These are phyloP conservation scores for Phyllosticta ampelicida DNA, from an alignment of 2,329 filamentous ascomycete genomes.

Conservation along the genomic window DNA sequence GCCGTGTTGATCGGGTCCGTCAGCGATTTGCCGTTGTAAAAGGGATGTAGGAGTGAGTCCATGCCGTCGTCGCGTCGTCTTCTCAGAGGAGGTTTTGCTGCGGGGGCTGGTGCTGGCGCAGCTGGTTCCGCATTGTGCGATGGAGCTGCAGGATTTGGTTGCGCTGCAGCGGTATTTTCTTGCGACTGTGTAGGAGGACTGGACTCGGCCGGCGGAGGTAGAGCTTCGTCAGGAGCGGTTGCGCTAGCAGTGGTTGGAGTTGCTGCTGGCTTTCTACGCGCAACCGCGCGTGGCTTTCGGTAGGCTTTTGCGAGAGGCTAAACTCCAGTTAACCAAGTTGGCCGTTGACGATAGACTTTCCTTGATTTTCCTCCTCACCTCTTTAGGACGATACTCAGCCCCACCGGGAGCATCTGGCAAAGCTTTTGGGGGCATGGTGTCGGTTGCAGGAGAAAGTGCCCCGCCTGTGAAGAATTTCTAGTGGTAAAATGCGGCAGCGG, in stretches of 20 bases:
- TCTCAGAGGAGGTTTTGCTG: conserved; percentile 12
- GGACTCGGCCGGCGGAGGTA: not conserved
- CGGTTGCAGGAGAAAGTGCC: not conserved
- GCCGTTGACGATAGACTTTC: not conserved
- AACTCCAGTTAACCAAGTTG: not conserved
- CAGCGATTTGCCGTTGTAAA: conserved; percentile 57
- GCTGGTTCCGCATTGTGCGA: not conserved
- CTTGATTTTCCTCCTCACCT: not conserved
- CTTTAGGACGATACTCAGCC: not conserved
- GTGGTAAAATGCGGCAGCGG: not conserved
- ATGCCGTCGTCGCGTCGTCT: conserved; percentile 38
- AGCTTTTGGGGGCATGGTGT: conserved; percentile 9
- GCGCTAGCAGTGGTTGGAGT: not conserved
- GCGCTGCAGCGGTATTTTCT: not conserved
- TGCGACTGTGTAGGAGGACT: not conserved
- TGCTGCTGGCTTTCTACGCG: conserved; percentile 7
- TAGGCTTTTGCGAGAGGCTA: conserved; percentile 9
- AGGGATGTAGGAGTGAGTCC: conserved; percentile 55
- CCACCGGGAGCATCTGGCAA: conserved; percentile 1
- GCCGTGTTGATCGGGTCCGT: conserved; percentile 61
- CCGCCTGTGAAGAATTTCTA: conserved; percentile 8
- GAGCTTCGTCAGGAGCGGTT: not conserved
- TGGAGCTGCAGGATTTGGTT: not conserved
- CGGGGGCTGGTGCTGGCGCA: not conserved
- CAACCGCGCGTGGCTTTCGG: conserved; percentile 4